Base-by-base conservation (phyloP, 139 green algal genomes). In the Chlorella sp. region DNA sequence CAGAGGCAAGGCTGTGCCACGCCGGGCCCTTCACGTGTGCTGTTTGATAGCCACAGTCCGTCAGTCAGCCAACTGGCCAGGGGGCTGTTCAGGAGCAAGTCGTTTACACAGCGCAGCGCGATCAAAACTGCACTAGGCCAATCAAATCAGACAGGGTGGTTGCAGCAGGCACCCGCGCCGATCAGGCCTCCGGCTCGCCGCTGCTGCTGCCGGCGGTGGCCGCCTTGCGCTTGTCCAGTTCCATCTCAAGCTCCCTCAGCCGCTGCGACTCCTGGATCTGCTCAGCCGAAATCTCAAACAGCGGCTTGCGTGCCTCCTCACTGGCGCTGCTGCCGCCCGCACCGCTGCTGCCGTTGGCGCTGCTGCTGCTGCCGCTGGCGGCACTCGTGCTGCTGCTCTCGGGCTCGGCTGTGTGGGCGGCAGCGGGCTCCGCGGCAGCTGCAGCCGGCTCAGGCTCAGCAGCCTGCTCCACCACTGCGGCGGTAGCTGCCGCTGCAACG, bases 201-300 rank as follows among this genome's bases (percentile, higher is more conserved):
- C 72, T 24, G 51, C 51, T 24, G 51, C 51, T 16, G 51, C 51
- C 16, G 11, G 38, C 77, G 32, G 79, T 64, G 28, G 43, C 64
- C 5, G 43, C 43, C 48, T 65, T 75, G 32, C 79, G 75, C 62
- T 36, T 73, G 32, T 44, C 34, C 16, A 60, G 34, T 28, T 74
- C 60, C 43, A 51, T 30, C 60, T 69, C 56, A 58, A 70, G 56
- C 81, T 62, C 46, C 65, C 74, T 16, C 79, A 76, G 32, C 6
- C 64, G 79, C 41, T 68, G 30, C 51, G 81, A 28, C 41, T 64
- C 69, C 46, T 87, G 72, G 64, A 89, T 87, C 48, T 89, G 74
- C 40, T 86, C 80, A 11, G 64, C 72, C 20, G 51, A 64, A 13
- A 89, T 89, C 60, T 86, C 85, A 89, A 87, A 89, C 70, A 87